A percentile compares a stretch with the other conserved stretches of the same genome.
Conservation (phyloP, 2,329 filamentous ascomycete species). For the Colletotrichum caudatum region DNA sequence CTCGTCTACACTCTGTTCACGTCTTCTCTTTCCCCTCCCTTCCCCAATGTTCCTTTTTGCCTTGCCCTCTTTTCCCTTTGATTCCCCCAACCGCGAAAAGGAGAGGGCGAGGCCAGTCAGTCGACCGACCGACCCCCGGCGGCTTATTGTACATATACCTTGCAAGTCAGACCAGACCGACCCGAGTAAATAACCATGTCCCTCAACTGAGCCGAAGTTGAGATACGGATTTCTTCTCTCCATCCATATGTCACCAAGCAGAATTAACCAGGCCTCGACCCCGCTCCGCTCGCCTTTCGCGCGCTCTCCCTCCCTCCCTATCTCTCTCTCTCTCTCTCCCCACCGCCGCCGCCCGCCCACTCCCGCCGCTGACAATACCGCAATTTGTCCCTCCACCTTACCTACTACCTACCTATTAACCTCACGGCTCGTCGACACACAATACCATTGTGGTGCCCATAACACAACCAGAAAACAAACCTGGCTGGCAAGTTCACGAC, state of each 20-base stretch:
- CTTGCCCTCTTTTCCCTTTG: not conserved
- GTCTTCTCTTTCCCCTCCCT: not conserved
- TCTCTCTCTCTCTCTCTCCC: slow-evolving; percentile 1
- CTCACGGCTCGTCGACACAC: slow-evolving; percentile 4
- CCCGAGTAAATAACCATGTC: slow-evolving; percentile 3
- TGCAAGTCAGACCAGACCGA: not conserved
- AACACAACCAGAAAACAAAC: slow-evolving; percentile 17
- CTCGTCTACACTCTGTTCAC: slow-evolving; percentile 6
- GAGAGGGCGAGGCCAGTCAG: not conserved
- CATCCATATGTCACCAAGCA: slow-evolving; percentile 10
- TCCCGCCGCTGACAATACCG: slow-evolving; percentile 10
- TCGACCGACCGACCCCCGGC: no score
- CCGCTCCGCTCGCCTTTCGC: slow-evolving; percentile 37
- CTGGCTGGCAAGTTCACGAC: slow-evolving; percentile 29
- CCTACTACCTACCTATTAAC: not conserved
- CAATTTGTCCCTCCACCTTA: slow-evolving; percentile 8
- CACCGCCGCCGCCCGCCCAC: slow-evolving; percentile 29
- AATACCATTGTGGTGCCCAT: slow-evolving; percentile 12
- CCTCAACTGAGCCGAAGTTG: slow-evolving; percentile 1
- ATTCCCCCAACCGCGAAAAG: not conserved
- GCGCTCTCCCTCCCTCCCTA: not conserved
- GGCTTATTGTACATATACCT: not conserved
- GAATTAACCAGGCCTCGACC: slow-evolving; percentile 25
- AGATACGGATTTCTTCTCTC: slow-evolving; percentile 6
- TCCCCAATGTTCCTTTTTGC: not conserved